Evolutionary conservation across 805 yeast genomes (phyloP).

Genomic region (Yarrowia sp.): DNA sequence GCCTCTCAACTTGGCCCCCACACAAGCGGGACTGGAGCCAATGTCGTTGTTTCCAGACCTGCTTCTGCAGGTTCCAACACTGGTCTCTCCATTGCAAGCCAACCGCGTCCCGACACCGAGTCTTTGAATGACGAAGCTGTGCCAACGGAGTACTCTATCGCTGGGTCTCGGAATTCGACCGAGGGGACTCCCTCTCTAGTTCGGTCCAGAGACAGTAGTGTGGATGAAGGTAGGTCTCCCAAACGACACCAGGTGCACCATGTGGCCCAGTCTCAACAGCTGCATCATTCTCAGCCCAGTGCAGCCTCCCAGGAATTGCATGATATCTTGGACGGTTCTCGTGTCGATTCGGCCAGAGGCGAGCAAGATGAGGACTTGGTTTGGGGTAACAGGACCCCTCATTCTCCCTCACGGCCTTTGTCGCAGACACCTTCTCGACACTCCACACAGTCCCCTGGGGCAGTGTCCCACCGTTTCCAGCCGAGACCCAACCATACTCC

Average conservation of each 20-base stretch:
- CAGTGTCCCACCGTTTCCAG: background rate
- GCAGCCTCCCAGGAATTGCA: background rate
- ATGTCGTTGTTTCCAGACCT: background rate
- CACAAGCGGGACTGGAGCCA: background rate
- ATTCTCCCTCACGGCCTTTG: background rate
- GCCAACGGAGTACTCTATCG: conserved; percentile 5
- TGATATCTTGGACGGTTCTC: background rate
- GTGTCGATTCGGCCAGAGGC: background rate
- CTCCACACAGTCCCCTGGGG: background rate
- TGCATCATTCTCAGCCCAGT: background rate
- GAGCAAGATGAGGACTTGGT: background rate
- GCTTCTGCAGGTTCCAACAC: background rate
- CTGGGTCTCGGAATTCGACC: background rate
- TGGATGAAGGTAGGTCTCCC: background rate
- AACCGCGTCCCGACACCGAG: background rate
- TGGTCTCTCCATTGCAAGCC: conserved; percentile 9
- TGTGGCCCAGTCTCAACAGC: background rate
- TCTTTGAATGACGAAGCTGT: background rate
- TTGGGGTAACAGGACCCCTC: background rate
- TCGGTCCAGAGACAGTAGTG: background rate
- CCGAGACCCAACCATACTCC: background rate
- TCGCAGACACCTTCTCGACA: background rate
- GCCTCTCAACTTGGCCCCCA: background rate
- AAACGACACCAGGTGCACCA: background rate
- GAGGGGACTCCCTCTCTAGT: background rate